Conservation (phyloP, 768 basidiomycete species). For the Lactarius vividus region DNA sequence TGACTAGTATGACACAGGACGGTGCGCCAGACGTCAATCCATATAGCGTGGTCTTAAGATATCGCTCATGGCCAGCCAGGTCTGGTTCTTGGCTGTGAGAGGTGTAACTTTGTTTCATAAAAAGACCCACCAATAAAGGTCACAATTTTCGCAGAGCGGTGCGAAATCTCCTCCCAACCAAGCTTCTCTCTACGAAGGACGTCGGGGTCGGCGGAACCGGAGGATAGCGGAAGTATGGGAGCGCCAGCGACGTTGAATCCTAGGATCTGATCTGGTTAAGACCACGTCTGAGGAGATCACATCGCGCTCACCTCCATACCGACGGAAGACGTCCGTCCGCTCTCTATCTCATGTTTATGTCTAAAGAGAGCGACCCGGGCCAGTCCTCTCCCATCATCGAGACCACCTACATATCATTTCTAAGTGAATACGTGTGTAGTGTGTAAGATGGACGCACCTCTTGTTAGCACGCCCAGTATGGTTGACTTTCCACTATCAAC, state of each 20-base stretch:
- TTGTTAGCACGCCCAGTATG: slow-evolving; percentile 91
- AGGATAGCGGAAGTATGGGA: slow-evolving; percentile 71
- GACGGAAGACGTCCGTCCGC: slow-evolving; percentile 90
- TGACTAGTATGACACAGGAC: slow-evolving; percentile 88
- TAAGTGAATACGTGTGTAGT: slow-evolving; percentile 29
- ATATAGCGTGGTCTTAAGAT: slow-evolving; percentile 89
- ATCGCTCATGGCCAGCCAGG: slow-evolving; percentile 93
- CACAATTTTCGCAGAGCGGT: slow-evolving; percentile 86
- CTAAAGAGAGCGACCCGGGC: slow-evolving; percentile 89
- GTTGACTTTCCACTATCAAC: slow-evolving; percentile 94
- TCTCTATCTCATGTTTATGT: slow-evolving; percentile 97
- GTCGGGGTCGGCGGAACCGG: slow-evolving; percentile 56
- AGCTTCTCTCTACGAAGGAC: slow-evolving; percentile 79
- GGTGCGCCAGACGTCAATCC: slow-evolving; percentile 93
- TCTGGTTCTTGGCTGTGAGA: slow-evolving; percentile 44
- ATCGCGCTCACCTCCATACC: slow-evolving; percentile 81
- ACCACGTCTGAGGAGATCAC: neutral
- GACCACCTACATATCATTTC: slow-evolving; percentile 45
- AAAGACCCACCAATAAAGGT: slow-evolving; percentile 75
- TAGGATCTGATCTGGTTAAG: slow-evolving; percentile 58
- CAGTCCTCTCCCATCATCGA: slow-evolving; percentile 79
- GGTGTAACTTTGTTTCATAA: neutral
- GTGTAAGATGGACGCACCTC: slow-evolving; percentile 50
- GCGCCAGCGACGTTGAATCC: slow-evolving; percentile 78
- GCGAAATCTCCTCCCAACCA: slow-evolving; percentile 93